A percentile compares a stretch with the other conserved stretches of the same genome.
phyloP scores from a whole-genome alignment of 805 yeast species.

The Schwanniomyces occidentalis region DNA sequence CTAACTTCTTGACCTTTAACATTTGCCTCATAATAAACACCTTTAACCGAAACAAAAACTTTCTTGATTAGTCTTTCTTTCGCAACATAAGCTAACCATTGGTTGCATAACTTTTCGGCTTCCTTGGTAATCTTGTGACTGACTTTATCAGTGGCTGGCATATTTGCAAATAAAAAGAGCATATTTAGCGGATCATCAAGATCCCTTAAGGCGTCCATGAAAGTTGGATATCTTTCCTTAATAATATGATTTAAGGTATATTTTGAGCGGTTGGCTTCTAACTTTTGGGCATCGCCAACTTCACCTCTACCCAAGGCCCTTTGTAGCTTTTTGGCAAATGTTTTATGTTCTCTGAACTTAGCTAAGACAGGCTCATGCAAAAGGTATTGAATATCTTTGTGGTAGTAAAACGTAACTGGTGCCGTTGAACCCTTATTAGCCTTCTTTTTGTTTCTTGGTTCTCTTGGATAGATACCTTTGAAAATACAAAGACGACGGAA shows the following conservation, averaged over 20 bases:
- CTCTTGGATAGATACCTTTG: conserved; percentile 97
- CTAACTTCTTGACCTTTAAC: conserved; percentile 89
- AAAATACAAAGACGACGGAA: conserved; percentile 96
- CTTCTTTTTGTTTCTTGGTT: conserved; percentile 92
- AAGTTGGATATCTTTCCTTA: conserved; percentile 94
- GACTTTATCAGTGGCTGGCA: conserved; percentile 90
- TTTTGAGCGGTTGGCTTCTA: conserved; percentile 78
- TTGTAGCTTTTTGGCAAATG: conserved; percentile 87
- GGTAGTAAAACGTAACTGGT: conserved; percentile 89
- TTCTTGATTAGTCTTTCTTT: conserved; percentile 78
- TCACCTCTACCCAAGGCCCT: conserved; percentile 92
- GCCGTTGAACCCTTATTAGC: conserved; percentile 98
- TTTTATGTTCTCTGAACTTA: conserved; percentile 93
- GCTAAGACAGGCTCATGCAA: conserved; percentile 91
- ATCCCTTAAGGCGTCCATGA: conserved; percentile 88
- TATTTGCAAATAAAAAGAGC: conserved; percentile 88
- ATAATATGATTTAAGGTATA: conserved; percentile 88
- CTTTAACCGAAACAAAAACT: conserved; percentile 94
- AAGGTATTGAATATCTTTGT: conserved; percentile 91
- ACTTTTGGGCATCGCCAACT: conserved; percentile 79
- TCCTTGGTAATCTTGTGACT: conserved; percentile 80
- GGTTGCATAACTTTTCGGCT: conserved; percentile 83
- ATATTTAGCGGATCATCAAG: conserved; percentile 93
- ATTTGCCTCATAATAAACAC: conserved; percentile 91
- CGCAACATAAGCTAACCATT: conserved; percentile 94